These are phyloP conservation scores for Ogataea paradorogensis DNA, from an alignment of 805 yeast species.

Conservation along the genomic window DNA sequence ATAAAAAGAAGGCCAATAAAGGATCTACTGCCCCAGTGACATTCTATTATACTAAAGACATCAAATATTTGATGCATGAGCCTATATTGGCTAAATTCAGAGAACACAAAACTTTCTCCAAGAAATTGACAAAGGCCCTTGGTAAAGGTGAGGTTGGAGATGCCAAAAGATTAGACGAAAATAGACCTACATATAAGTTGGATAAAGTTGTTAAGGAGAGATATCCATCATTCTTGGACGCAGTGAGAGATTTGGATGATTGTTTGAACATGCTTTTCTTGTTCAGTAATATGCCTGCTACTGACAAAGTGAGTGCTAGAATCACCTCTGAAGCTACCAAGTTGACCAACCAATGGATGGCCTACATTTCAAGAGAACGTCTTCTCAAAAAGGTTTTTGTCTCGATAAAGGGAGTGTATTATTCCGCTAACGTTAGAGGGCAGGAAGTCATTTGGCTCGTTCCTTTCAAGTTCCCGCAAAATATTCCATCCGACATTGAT, in stretches of 20 bases:
- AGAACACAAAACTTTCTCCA: slow-evolving; percentile 92
- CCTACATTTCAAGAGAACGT: slow-evolving; percentile 84
- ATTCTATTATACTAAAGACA: slow-evolving; percentile 90
- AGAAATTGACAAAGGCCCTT: slow-evolving; percentile 82
- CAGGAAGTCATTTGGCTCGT: slow-evolving; percentile 95
- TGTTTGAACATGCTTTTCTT: slow-evolving; percentile 92
- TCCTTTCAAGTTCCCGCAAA: slow-evolving; percentile 95
- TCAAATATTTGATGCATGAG: slow-evolving; percentile 92
- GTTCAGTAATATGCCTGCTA: slow-evolving; percentile 93
- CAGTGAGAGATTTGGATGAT: slow-evolving; percentile 90
- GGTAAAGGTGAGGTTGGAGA: slow-evolving; percentile 89
- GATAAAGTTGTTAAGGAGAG: slow-evolving; percentile 93
- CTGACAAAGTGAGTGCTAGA: slow-evolving; percentile 72
- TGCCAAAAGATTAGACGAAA: slow-evolving; percentile 80
- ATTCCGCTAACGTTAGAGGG: slow-evolving; percentile 85
- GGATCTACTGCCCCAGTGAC: slow-evolving; percentile 97
- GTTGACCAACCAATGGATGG: slow-evolving; percentile 92
- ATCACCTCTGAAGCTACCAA: slow-evolving; percentile 86
- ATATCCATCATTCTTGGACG: slow-evolving; percentile 91
- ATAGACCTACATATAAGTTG: slow-evolving; percentile 79
- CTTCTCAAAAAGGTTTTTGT: slow-evolving; percentile 86
- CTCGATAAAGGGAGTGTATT: slow-evolving; percentile 94
- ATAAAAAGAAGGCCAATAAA: slow-evolving; percentile 94
- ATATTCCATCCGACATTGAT: slow-evolving; percentile 90
- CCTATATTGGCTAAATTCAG: slow-evolving; percentile 89